A percentile compares a stretch with the other conserved stretches of the same genome.
These are phyloP conservation scores for Aspergillus aculeatinus DNA, from an alignment of 2,329 filamentous ascomycete species.

Conservation along the genomic window DNA sequence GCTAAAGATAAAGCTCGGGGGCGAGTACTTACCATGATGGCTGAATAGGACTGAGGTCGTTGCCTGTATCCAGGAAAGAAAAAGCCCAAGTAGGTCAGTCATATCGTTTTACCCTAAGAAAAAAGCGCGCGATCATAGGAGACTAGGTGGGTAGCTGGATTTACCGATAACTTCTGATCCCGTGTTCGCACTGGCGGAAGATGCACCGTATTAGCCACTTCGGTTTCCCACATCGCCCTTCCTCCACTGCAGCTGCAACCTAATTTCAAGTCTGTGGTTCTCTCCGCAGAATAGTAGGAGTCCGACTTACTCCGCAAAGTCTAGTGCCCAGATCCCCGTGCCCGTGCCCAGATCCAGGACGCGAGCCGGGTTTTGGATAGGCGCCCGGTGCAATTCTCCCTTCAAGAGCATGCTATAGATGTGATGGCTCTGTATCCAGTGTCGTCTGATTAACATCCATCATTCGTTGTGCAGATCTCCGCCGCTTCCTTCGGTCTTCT, in stretches of 20 bases:
- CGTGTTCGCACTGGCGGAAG: slow-evolving; percentile 23
- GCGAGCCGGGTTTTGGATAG: slow-evolving; percentile 26
- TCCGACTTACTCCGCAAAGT: slow-evolving; percentile 35
- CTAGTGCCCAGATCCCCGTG: slow-evolving; percentile 40
- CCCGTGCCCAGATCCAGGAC: slow-evolving; percentile 39
- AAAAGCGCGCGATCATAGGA: neutral
- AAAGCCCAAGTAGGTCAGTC: neutral
- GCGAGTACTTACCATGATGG: slow-evolving; percentile 27
- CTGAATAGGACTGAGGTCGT: slow-evolving; percentile 34
- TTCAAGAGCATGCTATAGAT: slow-evolving; percentile 36
- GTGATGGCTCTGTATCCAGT: slow-evolving; percentile 29
- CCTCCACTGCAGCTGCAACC: too few species aligned
- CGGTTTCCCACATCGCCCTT: too few species aligned
- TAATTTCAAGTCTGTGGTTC: too few species aligned
- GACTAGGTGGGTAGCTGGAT: too few species aligned
- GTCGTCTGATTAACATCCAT: slow-evolving; percentile 5
- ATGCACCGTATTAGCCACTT: neutral
- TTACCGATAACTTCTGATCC: slow-evolving; percentile 33
- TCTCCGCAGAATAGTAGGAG: too few species aligned
- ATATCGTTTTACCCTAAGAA: neutral
- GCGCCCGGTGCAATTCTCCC: slow-evolving; percentile 28
- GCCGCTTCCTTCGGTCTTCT: neutral
- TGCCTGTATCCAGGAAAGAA: slow-evolving; percentile 21
- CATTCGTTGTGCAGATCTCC: neutral
- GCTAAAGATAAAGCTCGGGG: too few species aligned